Conservation (phyloP, 495 filamentous ascomycete species). For the Aspergillus heteromorphus region DNA sequence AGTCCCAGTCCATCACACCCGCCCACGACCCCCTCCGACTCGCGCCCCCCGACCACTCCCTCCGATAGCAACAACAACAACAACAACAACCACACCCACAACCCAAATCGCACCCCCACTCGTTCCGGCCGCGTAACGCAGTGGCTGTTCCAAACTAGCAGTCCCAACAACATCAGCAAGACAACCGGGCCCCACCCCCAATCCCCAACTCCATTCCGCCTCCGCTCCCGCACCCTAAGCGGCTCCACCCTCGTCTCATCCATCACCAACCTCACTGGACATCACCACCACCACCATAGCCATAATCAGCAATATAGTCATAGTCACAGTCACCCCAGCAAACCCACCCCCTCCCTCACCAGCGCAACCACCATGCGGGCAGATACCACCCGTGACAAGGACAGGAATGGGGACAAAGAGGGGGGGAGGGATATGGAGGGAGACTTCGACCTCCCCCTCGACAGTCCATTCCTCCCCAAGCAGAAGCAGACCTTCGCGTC, state of each 20-base stretch:
- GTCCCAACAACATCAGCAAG: constrained; percentile 2
- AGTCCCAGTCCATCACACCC: constrained; percentile 5
- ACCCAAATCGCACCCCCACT: constrained; percentile 11
- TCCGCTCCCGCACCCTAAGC: constrained; percentile 36
- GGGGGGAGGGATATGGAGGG: no score
- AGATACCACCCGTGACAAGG: constrained; percentile 21
- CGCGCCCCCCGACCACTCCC: constrained; percentile 16
- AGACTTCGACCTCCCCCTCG: constrained; percentile 20
- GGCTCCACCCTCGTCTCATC: constrained; percentile 34
- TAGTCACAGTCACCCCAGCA: no score
- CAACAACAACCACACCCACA: no score
- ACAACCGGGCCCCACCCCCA: constrained; percentile 2
- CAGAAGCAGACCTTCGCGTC: constrained; percentile 4
- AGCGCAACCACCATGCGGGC: constrained; percentile 26
- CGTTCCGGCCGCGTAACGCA: constrained; percentile 29
- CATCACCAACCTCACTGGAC: constrained; percentile 20
- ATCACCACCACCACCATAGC: no score
- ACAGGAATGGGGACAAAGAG: no score
- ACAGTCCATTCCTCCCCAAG: background rate
- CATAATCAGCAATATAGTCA: no score
- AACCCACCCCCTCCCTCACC: constrained; percentile 23
- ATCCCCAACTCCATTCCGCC: constrained; percentile 23
- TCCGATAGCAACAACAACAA: no score
- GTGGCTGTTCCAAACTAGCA: constrained; percentile 28
- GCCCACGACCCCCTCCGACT: constrained; percentile 11